phyloP scores from a whole-genome alignment of 345 rosid genomes.

The Citrus reticulata region DNA sequence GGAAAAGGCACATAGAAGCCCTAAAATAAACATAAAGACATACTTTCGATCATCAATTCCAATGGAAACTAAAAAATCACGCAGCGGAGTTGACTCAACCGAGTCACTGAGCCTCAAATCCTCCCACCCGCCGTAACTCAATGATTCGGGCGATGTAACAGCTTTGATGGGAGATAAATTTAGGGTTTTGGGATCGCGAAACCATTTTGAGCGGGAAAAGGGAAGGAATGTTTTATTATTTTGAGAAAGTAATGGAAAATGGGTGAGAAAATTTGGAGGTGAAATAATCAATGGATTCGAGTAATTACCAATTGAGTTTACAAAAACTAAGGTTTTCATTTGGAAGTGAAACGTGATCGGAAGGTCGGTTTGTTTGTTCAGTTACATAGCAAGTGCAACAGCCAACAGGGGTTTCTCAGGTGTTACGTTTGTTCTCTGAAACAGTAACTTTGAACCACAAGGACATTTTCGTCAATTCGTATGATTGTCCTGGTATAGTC shows the following conservation, averaged over 20 bases:
- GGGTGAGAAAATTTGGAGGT: slow-evolving; percentile 23
- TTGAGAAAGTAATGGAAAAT: slow-evolving; percentile 24
- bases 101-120: slow-evolving; percentile 29
- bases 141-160: slow-evolving; percentile 4
- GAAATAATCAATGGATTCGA: slow-evolving; percentile 7
- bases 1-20: slow-evolving; percentile 50
- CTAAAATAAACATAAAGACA: slow-evolving; percentile 42
- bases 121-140: slow-evolving; percentile 59
- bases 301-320: slow-evolving; percentile 14
- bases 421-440: not conserved
- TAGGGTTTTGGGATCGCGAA: not conserved
- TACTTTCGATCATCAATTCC: slow-evolving; percentile 49
- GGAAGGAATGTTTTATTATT: slow-evolving; percentile 5
- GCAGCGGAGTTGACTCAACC: slow-evolving; percentile 43
- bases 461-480: not conserved
- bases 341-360: not conserved
- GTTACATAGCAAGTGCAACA: not conserved
- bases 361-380: not conserved
- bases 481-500: not conserved
- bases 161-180: slow-evolving; percentile 15
- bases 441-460: not conserved
- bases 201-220: slow-evolving; percentile 14
- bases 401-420: not conserved
- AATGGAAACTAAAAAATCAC: slow-evolving; percentile 38
- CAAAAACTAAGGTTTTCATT: slow-evolving; percentile 28